Evolutionary conservation across 805 yeast species (phyloP).

Genomic region (Lipomyces orientalis): DNA sequence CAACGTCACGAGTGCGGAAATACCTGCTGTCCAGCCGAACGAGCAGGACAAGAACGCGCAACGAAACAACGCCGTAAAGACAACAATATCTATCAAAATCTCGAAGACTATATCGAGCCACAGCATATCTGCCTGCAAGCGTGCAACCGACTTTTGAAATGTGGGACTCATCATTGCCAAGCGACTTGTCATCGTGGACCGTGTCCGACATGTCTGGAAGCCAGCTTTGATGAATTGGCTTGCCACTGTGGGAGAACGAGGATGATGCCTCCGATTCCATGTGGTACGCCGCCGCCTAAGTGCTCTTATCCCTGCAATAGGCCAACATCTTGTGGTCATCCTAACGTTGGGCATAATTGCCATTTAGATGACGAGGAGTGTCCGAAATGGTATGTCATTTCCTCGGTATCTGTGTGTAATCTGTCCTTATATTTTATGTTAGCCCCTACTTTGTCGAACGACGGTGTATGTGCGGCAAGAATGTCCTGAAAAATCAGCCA

Average conservation of each 20-base stretch:
- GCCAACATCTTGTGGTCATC: slow-evolving; percentile 43
- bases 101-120: slow-evolving; percentile 42
- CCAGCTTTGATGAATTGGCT: slow-evolving; percentile 42
- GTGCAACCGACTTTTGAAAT: slow-evolving; percentile 41
- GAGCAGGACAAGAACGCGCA: slow-evolving; percentile 57
- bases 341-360: slow-evolving; percentile 62
- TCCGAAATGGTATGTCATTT: slow-evolving; percentile 61
- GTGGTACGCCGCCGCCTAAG: slow-evolving; percentile 43
- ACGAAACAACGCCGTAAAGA: slow-evolving; percentile 28
- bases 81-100: slow-evolving; percentile 44
- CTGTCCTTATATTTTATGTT: background rate
- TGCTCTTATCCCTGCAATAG: slow-evolving; percentile 41
- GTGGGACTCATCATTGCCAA: slow-evolving; percentile 43
- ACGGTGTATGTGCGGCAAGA: slow-evolving; percentile 66
- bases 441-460: slow-evolving; percentile 61
- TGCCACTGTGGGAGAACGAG: slow-evolving; percentile 45
- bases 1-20: slow-evolving; percentile 76
- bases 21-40: slow-evolving; percentile 74
- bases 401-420: background rate
- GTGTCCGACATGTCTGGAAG: slow-evolving; percentile 44
- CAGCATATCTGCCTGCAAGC: slow-evolving; percentile 42
- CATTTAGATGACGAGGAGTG: slow-evolving; percentile 70
- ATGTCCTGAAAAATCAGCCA: slow-evolving; percentile 61
- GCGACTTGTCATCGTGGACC: slow-evolving; percentile 44
- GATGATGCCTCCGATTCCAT: slow-evolving; percentile 44